phyloP scores from a whole-genome alignment of 2,329 filamentous ascomycete genomes.

The Beauveria sp. region DNA sequence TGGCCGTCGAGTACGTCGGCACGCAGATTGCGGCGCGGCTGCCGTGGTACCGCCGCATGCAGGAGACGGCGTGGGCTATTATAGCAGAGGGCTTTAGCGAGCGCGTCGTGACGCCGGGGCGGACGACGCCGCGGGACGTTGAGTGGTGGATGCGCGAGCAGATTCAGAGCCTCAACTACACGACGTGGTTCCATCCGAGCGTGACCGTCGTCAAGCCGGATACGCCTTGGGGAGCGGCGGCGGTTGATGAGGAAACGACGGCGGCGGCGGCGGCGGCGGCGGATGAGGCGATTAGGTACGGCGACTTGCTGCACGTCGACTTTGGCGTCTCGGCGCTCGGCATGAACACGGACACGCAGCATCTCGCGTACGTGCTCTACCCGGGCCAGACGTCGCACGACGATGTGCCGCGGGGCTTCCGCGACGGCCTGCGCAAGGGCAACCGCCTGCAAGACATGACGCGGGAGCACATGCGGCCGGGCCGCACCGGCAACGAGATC shows the following conservation, averaged over 20 bases:
- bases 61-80: slow-evolving; percentile 45
- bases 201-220: slow-evolving; percentile 33
- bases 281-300: slow-evolving; percentile 28
- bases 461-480: slow-evolving; percentile 34
- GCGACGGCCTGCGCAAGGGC: slow-evolving; percentile 36
- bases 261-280: neutral
- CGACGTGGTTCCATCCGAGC: slow-evolving; percentile 44
- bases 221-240: slow-evolving; percentile 10
- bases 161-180: slow-evolving; percentile 41
- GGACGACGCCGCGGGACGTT: slow-evolving; percentile 37
- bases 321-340: slow-evolving; percentile 41
- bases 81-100: slow-evolving; percentile 39
- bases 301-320: slow-evolving; percentile 42
- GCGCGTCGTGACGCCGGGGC: slow-evolving; percentile 32
- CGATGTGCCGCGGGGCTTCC: slow-evolving; percentile 33
- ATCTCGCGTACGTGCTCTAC: slow-evolving; percentile 40
- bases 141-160: slow-evolving; percentile 46
- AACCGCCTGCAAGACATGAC: slow-evolving; percentile 43
- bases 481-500: slow-evolving; percentile 37
- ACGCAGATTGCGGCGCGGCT: slow-evolving; percentile 34
- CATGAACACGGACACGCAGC: slow-evolving; percentile 43
- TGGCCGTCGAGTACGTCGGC: slow-evolving; percentile 38
- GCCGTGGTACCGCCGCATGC: slow-evolving; percentile 35
- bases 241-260: neutral
- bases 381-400: slow-evolving; percentile 31